Evolutionary conservation across 257 asterid genomes (phyloP), one percentile per base, ranked within the genome.

Genomic region (Solanum okadae): DNA sequence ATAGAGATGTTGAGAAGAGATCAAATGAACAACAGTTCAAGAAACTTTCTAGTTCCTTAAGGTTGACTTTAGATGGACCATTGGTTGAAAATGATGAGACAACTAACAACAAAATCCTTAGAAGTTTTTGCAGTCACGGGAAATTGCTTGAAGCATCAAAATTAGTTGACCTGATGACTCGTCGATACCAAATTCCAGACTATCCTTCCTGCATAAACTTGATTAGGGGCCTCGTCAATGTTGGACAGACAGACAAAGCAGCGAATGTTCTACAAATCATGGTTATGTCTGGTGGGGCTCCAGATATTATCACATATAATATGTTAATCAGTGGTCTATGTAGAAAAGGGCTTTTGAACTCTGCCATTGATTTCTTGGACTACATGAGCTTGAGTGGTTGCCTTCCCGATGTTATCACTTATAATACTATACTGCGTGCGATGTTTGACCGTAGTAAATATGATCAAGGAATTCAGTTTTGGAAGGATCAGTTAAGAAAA

Each of bases 231-330:
- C 96, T 96, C 76, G 79, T 92, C 84, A 94, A 95, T 87, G 71
- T 87, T 52, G 93, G 92, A 70, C 93, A 75, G 76, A 87, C 91
- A 2, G 94, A 89, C 87, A 93, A 90, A 91, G 99, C 98, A 33
- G 93, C 83, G n/a, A 91, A 86, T 89, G 93, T 94, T 88, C 94
- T 96, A 75, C 93, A 92, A 25, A 72, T 93, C 84, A 93, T 95
- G 98, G 94, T 96, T 70, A 92, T 95, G 98, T 93, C 96, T 18
- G 99, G 99, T 88, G 98, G 98, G 82, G 83, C 94, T 86, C 99
- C 98, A n/a, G 98, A 95, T 87, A 86, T 92, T 81, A 96, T 96
- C 83, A 96, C 99, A 18, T 94, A 95, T 86, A 96, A 96, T 93
- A 95, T 95, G 98, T 79, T 96, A 75, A 90, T 96, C 82, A 94